A percentile compares a stretch with the other conserved stretches of the same genome.
phyloP scores from a whole-genome alignment of 805 yeast species.

The Kuraishia hungarica region DNA sequence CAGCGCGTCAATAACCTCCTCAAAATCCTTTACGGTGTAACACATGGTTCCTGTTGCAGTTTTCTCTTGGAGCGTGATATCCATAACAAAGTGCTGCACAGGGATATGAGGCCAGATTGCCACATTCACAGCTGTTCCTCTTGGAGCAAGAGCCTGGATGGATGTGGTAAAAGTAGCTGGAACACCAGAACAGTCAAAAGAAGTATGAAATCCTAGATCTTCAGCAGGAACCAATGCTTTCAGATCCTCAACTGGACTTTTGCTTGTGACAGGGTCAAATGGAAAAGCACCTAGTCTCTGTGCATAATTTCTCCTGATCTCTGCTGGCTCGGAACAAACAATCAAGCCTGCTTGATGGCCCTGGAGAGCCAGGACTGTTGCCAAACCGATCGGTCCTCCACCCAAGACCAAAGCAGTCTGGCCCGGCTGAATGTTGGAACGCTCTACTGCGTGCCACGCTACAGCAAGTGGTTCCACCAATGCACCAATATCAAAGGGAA shows the following conservation, averaged over 20 bases:
- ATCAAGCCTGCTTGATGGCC: constrained; percentile 39
- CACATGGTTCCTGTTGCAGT: constrained; percentile 53
- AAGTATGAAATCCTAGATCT: constrained; percentile 36
- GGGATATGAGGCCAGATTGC: constrained; percentile 57
- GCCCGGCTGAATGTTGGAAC: constrained; percentile 18
- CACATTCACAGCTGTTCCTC: constrained; percentile 54
- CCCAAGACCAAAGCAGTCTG: constrained; percentile 46
- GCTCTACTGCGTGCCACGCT: constrained; percentile 2
- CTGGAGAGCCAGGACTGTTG: constrained; percentile 44
- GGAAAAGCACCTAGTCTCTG: constrained; percentile 36
- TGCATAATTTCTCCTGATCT: constrained; percentile 53
- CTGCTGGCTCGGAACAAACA: constrained; percentile 56
- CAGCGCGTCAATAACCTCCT: constrained; percentile 44
- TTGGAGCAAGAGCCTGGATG: constrained; percentile 37
- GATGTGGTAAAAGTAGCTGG: constrained; percentile 45
- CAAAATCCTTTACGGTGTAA: constrained; percentile 47
- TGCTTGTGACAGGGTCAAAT: constrained; percentile 40
- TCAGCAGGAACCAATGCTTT: constrained; percentile 28
- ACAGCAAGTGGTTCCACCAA: constrained; percentile 45
- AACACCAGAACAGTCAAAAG: constrained; percentile 50
- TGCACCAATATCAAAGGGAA: constrained; percentile 80
- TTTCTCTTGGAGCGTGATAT: constrained; percentile 46
- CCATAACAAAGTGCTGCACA: constrained; percentile 44
- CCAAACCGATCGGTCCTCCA: constrained; percentile 57
- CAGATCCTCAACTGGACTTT: constrained; percentile 27